A percentile compares a stretch with the other conserved stretches of the same genome.
Evolutionary conservation across 2,329 filamentous ascomycete species (phyloP).

Genomic region (Emergomyces pasteurianus): DNA sequence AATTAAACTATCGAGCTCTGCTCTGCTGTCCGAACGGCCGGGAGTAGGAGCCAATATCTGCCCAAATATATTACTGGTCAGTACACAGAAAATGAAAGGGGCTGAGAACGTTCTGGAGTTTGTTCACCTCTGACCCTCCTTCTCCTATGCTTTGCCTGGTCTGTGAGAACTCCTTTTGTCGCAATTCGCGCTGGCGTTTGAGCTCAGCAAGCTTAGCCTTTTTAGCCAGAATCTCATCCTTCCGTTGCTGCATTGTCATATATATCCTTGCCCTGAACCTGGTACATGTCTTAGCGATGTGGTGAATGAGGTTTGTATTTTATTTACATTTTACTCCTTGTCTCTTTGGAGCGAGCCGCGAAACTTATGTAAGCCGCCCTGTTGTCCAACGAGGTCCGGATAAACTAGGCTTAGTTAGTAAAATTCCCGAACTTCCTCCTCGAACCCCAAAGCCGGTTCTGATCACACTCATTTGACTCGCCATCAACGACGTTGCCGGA

Average conservation of each 20-base stretch:
- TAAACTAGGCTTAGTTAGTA: neutral
- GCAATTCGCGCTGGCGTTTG: conserved; percentile 78
- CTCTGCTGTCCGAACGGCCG: conserved; percentile 51
- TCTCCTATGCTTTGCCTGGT: conserved; percentile 57
- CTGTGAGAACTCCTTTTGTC: conserved; percentile 61
- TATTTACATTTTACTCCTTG: neutral
- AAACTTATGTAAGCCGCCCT: neutral
- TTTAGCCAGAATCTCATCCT: conserved; percentile 94
- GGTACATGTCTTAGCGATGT: neutral
- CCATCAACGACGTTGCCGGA: neutral
- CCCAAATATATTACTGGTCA: neutral
- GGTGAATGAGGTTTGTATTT: neutral
- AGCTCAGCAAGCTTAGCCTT: conserved; percentile 94
- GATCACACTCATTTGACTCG: neutral
- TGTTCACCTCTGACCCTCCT: conserved; percentile 58
- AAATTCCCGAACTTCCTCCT: neutral
- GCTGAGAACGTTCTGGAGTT: neutral
- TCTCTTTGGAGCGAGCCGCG: neutral
- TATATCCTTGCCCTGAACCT: neutral
- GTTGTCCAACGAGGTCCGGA: neutral
- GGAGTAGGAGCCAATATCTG: conserved; percentile 44
- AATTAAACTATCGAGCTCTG: conserved; percentile 74
- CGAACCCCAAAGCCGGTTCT: neutral
- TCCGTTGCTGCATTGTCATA: conserved; percentile 51
- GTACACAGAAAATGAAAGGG: neutral